phyloP scores from a whole-genome alignment of 805 yeast species.

The Pichia rugopelliculosa region DNA sequence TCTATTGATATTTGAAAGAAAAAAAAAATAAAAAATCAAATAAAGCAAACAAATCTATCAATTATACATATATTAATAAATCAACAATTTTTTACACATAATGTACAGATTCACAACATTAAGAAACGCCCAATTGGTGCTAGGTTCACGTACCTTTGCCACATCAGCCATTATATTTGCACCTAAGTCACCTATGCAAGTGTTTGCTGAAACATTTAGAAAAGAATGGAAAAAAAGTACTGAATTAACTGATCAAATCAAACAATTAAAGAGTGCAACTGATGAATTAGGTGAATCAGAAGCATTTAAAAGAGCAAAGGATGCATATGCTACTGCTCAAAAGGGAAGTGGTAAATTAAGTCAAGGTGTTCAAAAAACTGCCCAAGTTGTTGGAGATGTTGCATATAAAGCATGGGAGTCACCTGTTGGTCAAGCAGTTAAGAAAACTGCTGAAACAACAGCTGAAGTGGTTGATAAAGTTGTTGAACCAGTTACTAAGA shows the following conservation, averaged over 20 bases:
- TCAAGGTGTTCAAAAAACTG: constrained; percentile 76
- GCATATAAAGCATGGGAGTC: constrained; percentile 96
- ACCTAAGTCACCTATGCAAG: constrained; percentile 74
- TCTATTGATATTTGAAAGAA: not conserved
- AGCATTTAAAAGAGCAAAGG: constrained; percentile 87
- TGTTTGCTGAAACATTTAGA: constrained; percentile 86
- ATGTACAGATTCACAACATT: constrained; percentile 8
- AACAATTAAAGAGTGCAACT: constrained; percentile 92
- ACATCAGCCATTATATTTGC: constrained; percentile 3
- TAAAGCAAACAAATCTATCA: not conserved
- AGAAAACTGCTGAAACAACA: constrained; percentile 72
- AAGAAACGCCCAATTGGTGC: constrained; percentile 1
- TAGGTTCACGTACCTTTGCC: constrained; percentile 1
- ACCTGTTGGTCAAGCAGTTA: constrained; percentile 81
- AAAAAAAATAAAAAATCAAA: not conserved
- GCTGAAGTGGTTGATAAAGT: constrained; percentile 81
- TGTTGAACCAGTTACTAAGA: constrained; percentile 89
- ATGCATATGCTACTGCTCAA: constrained; percentile 83
- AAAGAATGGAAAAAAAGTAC: constrained; percentile 84
- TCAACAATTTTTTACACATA: not conserved
- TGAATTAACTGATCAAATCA: constrained; percentile 87
- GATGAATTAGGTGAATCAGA: constrained; percentile 91
- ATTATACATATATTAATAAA: not conserved
- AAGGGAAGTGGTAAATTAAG: constrained; percentile 53
- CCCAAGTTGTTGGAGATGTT: constrained; percentile 85